Evolutionary conservation across 768 basidiomycete genomes (phyloP).

Genomic region (Pleurotus eryngii): DNA sequence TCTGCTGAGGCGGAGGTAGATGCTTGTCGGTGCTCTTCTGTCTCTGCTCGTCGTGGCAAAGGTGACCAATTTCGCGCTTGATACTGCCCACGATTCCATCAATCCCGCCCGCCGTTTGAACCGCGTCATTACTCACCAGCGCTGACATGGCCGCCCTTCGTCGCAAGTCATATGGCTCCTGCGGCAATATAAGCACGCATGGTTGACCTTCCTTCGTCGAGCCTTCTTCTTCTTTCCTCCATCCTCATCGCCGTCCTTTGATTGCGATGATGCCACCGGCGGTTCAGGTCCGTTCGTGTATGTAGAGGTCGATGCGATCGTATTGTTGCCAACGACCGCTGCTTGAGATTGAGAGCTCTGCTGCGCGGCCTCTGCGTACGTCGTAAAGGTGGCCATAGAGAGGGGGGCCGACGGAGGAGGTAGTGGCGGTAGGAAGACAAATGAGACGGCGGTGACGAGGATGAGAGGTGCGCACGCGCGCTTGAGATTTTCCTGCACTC

Average conservation of each 20-base stretch:
- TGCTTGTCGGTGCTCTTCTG: constrained; percentile 43
- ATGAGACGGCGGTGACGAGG: background rate
- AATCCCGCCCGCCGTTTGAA: background rate
- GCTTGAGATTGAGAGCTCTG: background rate
- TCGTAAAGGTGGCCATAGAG: constrained; percentile 2
- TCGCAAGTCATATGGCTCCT: constrained; percentile 93
- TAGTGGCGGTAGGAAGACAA: background rate
- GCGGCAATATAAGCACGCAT: constrained; percentile 92
- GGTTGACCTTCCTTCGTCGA: constrained; percentile 84
- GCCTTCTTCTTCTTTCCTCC: constrained; percentile 48
- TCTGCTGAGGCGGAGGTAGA: constrained; percentile 20
- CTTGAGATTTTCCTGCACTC: background rate
- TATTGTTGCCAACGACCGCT: background rate
- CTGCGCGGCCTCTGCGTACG: constrained; percentile 3
- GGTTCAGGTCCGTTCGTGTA: background rate
- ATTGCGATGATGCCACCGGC: background rate
- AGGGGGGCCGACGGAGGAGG: background rate
- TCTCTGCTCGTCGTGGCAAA: constrained; percentile 86
- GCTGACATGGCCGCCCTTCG: constrained; percentile 85
- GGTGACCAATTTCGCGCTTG: constrained; percentile 93
- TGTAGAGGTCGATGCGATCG: background rate
- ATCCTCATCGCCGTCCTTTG: constrained; percentile 32
- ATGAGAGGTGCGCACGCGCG: background rate
- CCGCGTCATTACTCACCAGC: constrained; percentile 64
- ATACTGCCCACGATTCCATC: constrained; percentile 50